Percentiles rank a stretch among this genome's conserved stretches.
phyloP scores from a whole-genome alignment of 176 grass and related monocot species.

The Musa beccarii region DNA sequence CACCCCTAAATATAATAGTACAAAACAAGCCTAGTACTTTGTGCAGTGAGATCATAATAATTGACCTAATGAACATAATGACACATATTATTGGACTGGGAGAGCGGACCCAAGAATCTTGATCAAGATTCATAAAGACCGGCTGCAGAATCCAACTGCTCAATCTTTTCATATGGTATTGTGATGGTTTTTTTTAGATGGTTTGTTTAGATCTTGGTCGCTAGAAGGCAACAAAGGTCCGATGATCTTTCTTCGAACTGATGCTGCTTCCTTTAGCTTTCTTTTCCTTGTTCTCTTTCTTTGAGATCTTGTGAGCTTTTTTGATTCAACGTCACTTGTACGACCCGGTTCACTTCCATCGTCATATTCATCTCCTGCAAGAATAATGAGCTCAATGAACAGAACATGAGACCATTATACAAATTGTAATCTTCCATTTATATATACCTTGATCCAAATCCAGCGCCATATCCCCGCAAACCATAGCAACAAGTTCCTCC shows the following conservation, averaged over 20 bases:
- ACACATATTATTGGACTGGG: too few species aligned
- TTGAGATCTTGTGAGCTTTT: conserved; percentile 20
- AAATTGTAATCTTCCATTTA: neutral
- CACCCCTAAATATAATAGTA: too few species aligned
- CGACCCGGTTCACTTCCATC: neutral
- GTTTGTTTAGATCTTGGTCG: neutral
- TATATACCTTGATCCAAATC: conserved; percentile 13
- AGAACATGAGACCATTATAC: neutral
- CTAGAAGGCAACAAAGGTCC: conserved; percentile 16
- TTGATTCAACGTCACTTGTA: conserved; percentile 5
- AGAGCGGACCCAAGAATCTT: too few species aligned
- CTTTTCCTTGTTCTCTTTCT: conserved; percentile 25
- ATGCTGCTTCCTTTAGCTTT: conserved; percentile 19
- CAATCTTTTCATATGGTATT: too few species aligned
- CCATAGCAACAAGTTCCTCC: conserved; percentile 3
- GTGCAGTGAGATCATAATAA: too few species aligned
- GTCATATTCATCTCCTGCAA: conserved; percentile 5
- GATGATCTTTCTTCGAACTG: conserved; percentile 11
- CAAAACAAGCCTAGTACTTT: too few species aligned
- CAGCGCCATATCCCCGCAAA: neutral
- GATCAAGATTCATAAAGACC: too few species aligned
- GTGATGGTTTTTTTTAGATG: neutral
- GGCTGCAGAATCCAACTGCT: too few species aligned
- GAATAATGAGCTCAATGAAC: neutral
- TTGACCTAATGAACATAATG: too few species aligned